These are phyloP conservation scores for Saturnispora quitensis DNA, from an alignment of 805 yeast genomes.

Conservation along the genomic window DNA sequence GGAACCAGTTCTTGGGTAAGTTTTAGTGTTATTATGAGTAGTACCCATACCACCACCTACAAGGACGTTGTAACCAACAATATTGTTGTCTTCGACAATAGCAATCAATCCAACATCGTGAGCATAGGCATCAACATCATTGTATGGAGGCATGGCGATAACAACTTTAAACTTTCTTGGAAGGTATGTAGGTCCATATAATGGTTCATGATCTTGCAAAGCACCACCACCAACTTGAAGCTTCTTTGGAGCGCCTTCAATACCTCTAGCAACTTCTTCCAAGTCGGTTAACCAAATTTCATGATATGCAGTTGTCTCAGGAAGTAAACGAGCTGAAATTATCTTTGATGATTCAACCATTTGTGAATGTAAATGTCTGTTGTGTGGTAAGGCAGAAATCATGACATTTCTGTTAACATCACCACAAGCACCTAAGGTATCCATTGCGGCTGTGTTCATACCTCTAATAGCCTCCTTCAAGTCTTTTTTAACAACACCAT, in stretches of 20 bases:
- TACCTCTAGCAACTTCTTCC: constrained; percentile 24
- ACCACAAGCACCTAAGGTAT: constrained; percentile 96
- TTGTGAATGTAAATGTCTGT: constrained; percentile 73
- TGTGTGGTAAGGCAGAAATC: constrained; percentile 81
- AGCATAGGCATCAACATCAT: constrained; percentile 94
- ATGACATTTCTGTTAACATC: constrained; percentile 96
- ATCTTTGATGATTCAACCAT: constrained; percentile 51
- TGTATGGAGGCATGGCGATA: constrained; percentile 90
- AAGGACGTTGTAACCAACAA: constrained; percentile 75
- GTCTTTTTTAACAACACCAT: constrained; percentile 86
- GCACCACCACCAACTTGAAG: constrained; percentile 86
- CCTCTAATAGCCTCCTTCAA: constrained; percentile 87
- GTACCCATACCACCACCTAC: constrained; percentile 99
- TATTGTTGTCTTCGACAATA: constrained; percentile 59
- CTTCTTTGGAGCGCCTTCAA: constrained; percentile 78
- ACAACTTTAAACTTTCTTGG: constrained; percentile 96
- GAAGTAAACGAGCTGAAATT: constrained; percentile 77
- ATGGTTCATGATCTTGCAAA: constrained; percentile 74
- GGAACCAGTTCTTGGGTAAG: constrained; percentile 93
- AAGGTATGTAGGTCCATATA: constrained; percentile 76
- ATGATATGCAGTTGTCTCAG: constrained; percentile 90
- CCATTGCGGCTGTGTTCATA: constrained; percentile 83
- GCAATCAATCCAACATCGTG: constrained; percentile 92
- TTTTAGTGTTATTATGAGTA: constrained; percentile 92
- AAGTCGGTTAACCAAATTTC: constrained; percentile 73